Percentiles rank a stretch among this genome's conserved stretches.
Evolutionary conservation across 805 yeast genomes (phyloP).

Genomic region (Yamadazyma akitaensis): DNA sequence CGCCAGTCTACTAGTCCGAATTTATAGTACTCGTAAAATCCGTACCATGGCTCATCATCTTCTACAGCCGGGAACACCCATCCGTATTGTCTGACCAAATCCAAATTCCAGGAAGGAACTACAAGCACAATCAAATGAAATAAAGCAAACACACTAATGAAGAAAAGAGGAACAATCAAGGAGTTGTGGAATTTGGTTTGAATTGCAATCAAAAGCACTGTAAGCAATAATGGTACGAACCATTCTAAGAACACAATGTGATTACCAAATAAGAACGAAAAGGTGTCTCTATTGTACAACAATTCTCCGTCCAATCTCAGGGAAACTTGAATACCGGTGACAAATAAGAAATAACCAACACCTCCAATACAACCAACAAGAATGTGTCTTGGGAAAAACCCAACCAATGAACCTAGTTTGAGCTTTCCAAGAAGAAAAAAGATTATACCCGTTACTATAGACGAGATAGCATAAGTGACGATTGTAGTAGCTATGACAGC

Average conservation of each 20-base stretch:
- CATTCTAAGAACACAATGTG: slow-evolving; percentile 43
- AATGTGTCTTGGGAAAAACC: slow-evolving; percentile 94
- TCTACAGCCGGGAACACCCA: slow-evolving; percentile 78
- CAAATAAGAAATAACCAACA: slow-evolving; percentile 87
- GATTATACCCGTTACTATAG: slow-evolving; percentile 81
- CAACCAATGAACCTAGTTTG: slow-evolving; percentile 80
- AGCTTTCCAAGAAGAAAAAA: slow-evolving; percentile 77
- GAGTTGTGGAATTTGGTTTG: slow-evolving; percentile 60
- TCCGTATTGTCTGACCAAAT: slow-evolving; percentile 63
- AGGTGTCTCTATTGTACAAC: slow-evolving; percentile 57
- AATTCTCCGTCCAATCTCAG: slow-evolving; percentile 75
- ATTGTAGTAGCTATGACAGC: slow-evolving; percentile 81
- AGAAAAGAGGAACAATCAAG: slow-evolving; percentile 74
- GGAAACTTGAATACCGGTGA: slow-evolving; percentile 91
- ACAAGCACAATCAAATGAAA: slow-evolving; percentile 68
- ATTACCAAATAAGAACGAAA: slow-evolving; percentile 46
- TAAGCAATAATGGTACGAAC: slow-evolving; percentile 65
- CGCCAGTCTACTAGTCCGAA: slow-evolving; percentile 73
- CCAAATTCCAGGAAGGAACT: slow-evolving; percentile 64
- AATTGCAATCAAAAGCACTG: slow-evolving; percentile 55
- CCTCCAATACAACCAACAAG: slow-evolving; percentile 98
- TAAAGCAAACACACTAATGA: slow-evolving; percentile 62
- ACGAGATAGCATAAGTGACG: slow-evolving; percentile 76
- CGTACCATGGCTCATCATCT: slow-evolving; percentile 82
- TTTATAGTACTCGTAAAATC: slow-evolving; percentile 71